These are phyloP conservation scores for Paraphaeosphaeria minitans DNA, from an alignment of 2,329 filamentous ascomycete species.

Conservation along the genomic window DNA sequence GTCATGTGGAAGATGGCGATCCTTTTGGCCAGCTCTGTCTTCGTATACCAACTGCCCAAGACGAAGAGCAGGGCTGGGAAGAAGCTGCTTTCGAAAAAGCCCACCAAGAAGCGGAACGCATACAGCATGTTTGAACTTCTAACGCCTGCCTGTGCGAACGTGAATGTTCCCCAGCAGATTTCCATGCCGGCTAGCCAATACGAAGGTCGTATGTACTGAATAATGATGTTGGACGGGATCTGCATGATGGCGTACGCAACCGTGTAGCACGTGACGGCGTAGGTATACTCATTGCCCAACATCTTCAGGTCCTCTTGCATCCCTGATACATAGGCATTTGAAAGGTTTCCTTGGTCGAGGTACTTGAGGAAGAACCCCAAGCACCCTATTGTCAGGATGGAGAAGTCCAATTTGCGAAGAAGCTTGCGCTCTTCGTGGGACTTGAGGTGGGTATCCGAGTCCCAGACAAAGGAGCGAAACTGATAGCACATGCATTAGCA, in stretches of 20 bases:
- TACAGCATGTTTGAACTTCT: constrained; percentile 45
- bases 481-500: background rate
- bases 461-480: constrained; percentile 23
- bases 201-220: constrained; percentile 36
- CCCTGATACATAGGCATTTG: constrained; percentile 19
- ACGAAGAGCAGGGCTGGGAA: constrained; percentile 2
- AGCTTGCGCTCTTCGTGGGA: constrained; percentile 53
- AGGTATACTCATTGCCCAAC: constrained; percentile 9
- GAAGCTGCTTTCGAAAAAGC: constrained; percentile 12
- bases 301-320: constrained; percentile 20
- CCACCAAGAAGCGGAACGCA: constrained; percentile 11
- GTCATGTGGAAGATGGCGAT: constrained; percentile 1
- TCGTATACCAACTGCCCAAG: constrained; percentile 8
- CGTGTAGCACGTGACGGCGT: constrained; percentile 11
- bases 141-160: constrained; percentile 31
- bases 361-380: constrained; percentile 18
- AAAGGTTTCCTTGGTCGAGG: constrained; percentile 15
- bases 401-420: constrained; percentile 55
- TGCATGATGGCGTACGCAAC: constrained; percentile 37
- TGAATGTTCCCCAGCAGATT: constrained; percentile 37
- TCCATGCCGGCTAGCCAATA: constrained; percentile 41
- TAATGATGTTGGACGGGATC: constrained; percentile 38
- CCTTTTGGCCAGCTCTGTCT: background rate
- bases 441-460: constrained; percentile 20
- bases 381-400: constrained; percentile 50